These are phyloP conservation scores for Phaseolus lunatus DNA, from an alignment of 306 rosid species.

Conservation along the genomic window DNA sequence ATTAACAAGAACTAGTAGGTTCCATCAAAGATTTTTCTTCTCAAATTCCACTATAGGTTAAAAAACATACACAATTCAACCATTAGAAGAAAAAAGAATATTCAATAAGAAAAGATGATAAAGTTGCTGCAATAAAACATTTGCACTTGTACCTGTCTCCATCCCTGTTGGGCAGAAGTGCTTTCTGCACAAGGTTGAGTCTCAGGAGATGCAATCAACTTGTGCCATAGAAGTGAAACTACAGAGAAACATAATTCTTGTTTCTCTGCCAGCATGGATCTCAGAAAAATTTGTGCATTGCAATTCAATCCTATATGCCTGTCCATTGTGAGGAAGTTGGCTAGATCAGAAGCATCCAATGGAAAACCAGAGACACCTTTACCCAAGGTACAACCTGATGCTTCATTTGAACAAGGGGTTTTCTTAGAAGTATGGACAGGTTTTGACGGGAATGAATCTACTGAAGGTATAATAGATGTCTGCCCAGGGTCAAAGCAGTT, in stretches of 20 bases:
- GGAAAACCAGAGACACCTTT: constrained; percentile 74
- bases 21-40: not conserved
- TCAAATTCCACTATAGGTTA: not conserved
- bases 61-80: constrained; percentile 18
- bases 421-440: constrained; percentile 49
- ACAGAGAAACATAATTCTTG: constrained; percentile 94
- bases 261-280: constrained; percentile 83
- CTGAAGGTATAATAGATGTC: constrained; percentile 50
- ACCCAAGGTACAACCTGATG: constrained; percentile 58
- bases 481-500: constrained; percentile 61
- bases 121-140: constrained; percentile 21
- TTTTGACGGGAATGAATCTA: constrained; percentile 55
- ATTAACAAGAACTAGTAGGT: not conserved
- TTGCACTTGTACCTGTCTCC: constrained; percentile 81
- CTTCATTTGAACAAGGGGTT: constrained; percentile 58
- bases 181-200: constrained; percentile 90
- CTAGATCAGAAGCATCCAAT: constrained; percentile 88
- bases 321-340: constrained; percentile 95
- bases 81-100: constrained; percentile 11
- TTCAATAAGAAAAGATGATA: not conserved
- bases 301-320: constrained; percentile 90
- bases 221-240: constrained; percentile 95
- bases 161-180: constrained; percentile 99
- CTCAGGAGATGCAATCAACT: constrained; percentile 92
- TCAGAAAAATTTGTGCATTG: constrained; percentile 78